These are phyloP conservation scores for Epichloe brachyelytri DNA, from an alignment of 2,329 filamentous ascomycete species.

Conservation along the genomic window DNA sequence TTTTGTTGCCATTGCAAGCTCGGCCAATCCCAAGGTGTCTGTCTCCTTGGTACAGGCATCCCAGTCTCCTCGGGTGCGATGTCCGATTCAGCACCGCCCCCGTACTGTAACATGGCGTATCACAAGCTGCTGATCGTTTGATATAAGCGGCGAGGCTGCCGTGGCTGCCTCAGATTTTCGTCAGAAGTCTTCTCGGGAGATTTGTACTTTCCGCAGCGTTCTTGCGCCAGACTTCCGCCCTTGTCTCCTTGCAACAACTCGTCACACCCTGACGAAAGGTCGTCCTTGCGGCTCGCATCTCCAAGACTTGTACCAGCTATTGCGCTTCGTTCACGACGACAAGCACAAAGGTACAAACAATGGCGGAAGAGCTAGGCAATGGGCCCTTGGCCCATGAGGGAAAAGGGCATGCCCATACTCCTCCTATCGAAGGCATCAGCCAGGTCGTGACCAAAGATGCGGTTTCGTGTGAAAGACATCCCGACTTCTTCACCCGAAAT, in stretches of 20 bases:
- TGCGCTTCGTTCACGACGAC: not conserved
- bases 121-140: not conserved
- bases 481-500: conserved; percentile 22
- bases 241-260: not conserved
- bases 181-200: not conserved
- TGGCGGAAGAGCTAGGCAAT: not conserved
- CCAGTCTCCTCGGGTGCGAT: not conserved
- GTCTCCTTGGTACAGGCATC: not conserved
- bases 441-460: conserved; percentile 8
- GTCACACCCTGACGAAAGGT: not conserved
- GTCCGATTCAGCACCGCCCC: not conserved
- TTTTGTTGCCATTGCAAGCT: not conserved
- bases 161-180: not conserved
- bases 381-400: not conserved
- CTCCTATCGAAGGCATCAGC: conserved; percentile 5
- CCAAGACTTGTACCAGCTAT: not conserved
- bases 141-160: not conserved
- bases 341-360: not conserved
- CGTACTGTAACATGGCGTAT: not conserved
- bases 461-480: conserved; percentile 11
- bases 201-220: not conserved
- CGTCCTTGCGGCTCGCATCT: not conserved
- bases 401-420: not conserved
- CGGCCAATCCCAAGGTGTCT: not conserved
- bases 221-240: too few relatives aligned